Base-by-base conservation (phyloP, 106 monocot species). In the Dioscorea alata region DNA sequence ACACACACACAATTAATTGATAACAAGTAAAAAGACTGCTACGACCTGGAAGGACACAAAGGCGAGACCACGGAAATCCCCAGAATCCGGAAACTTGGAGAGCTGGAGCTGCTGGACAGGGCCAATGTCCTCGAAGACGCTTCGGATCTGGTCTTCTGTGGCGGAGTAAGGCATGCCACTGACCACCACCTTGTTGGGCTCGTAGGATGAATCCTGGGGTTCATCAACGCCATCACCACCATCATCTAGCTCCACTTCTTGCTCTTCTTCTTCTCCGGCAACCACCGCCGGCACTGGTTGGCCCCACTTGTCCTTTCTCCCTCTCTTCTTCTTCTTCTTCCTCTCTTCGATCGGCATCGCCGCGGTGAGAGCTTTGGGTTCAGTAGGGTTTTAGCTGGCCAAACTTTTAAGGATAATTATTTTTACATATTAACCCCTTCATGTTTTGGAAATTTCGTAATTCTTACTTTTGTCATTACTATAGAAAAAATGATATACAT, bases 111-210 rank as follows among this genome's bases (percentile, higher is more conserved):
- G 69, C 2, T 60, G 23, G 52, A 89, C 22, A 33, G 78, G 18
- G 57, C 79, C 88, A 31, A 79, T 20, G 2, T 68, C 76, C 68
- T 71, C 54, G 62, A 89, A 85, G 63, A 89, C 28, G 35, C 60
- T 71, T 34, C 82, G 69, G 59, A 89, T 85, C 64, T 85, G 49
- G 8, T 79, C 75, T 64, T 89, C 85, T 1, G 82, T 76, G 28
- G 85, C 51, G 49, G 79, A 68, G 63, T 89, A 89, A 14, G 88
- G 88, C 85, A 89, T 76, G 33, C 88, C 88, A 57, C 88, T 85
- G 14, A 76, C 79, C 70, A 89, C 88, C 61, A 89, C 79, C 76
- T 89, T 89, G 60, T 59, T 74, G 23, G 68, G 49, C 66, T 89
- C 88, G 20, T 71, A 82, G 48, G 57, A 4, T 4, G 66, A 15